Evolutionary conservation across 441 rosid genomes (phyloP).

Genomic region (Jatropha podagrica): DNA sequence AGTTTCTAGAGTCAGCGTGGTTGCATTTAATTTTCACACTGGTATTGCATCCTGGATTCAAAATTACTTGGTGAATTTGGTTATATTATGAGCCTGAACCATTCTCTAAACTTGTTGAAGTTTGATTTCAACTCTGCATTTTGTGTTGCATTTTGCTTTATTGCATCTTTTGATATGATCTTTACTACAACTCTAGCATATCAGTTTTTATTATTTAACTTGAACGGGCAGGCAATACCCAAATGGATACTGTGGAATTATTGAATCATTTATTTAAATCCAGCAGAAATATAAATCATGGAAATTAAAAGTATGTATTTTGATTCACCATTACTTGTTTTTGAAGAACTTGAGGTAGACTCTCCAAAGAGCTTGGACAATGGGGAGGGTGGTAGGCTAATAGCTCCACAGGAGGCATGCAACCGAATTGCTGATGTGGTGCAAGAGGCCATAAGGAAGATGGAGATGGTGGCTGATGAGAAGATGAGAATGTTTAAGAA

Average conservation of each 20-base stretch:
- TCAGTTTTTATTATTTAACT: not conserved
- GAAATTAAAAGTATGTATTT: not conserved
- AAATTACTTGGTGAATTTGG: not conserved
- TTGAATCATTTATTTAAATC: not conserved
- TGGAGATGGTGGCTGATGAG: slow-evolving; percentile 97
- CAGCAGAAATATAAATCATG: not conserved
- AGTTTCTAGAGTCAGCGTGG: not conserved
- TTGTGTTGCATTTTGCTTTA: not conserved
- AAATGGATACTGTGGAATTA: not conserved
- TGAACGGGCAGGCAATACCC: not conserved
- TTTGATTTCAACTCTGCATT: not conserved
- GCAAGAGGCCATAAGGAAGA: slow-evolving; percentile 87
- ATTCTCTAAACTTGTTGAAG: not conserved
- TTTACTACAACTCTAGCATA: not conserved
- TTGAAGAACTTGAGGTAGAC: slow-evolving; percentile 78
- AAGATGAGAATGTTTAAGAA: slow-evolving; percentile 90
- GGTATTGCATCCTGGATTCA: not conserved
- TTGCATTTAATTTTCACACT: not conserved
- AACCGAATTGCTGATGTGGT: slow-evolving; percentile 91
- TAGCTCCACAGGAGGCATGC: slow-evolving; percentile 97
- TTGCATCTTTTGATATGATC: slow-evolving; percentile 3
- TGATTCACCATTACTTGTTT: slow-evolving; percentile 13
- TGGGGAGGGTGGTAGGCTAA: slow-evolving; percentile 68
- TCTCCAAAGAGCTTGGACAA: slow-evolving; percentile 80
- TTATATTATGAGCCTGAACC: not conserved